Evolutionary conservation across 768 basidiomycete species (phyloP), one percentile per base, ranked within the genome.

Genomic region (Asterophora lycoperdoides): DNA sequence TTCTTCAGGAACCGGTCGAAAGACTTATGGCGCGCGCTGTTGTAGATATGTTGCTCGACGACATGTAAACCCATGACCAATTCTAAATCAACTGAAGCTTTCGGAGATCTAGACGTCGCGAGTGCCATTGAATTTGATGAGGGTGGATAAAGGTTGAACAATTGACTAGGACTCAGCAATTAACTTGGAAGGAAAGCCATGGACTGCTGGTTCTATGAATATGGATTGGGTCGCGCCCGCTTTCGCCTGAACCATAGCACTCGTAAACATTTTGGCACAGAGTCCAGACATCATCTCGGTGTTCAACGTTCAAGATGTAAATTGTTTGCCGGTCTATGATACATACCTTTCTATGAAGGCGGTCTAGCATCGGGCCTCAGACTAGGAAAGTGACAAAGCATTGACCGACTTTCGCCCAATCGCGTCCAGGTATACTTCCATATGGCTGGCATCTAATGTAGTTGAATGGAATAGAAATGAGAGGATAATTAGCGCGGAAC

Each of bases 221-320:
- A 40, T 55, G 43, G 19, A 40, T 40, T 41, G 45, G 38, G 8
- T 36, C 9, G 39, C 33, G 15, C 47, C 44, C 14, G 35, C 38
- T 35, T 45, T 48, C 5, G 43, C 41, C 23, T 46, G 49, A 5
- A 49, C 36, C 14, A 57, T 46, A 9, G 54, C 50, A 23, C 50
- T 18, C 13, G 51, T 55, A 36, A 57, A 59, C 54, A 61, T 56
- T 33, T 59, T 54, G 33, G 60, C 56, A 28, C 48, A n/a, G n/a
- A n/a, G n/a, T n/a, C n/a, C n/a, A n/a, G n/a, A n/a, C n/a, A n/a
- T n/a, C n/a, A n/a, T n/a, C n/a, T n/a, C n/a, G n/a, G n/a, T n/a
- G n/a, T n/a, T n/a, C n/a, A n/a, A n/a, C n/a, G n/a, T n/a, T n/a
- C n/a, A 13, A 26, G 39, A 28, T 18, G 34, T 8, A 20, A 33